Conservation (phyloP, 2,329 filamentous ascomycete species). For the Diaporthe vaccinii region DNA sequence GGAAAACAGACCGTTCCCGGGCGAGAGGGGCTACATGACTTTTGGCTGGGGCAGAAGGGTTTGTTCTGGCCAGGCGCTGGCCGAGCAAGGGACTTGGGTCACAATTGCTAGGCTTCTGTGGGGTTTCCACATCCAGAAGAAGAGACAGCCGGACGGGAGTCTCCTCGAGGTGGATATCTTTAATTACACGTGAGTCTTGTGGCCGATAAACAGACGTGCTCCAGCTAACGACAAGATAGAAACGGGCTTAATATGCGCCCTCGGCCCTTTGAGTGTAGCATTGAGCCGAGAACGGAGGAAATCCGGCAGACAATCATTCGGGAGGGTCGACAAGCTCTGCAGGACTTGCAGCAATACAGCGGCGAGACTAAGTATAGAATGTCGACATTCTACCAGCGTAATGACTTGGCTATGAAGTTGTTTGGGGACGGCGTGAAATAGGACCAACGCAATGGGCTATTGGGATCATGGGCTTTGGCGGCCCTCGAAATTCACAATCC, state of each 20-base stretch:
- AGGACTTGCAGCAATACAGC: slow-evolving; percentile 64
- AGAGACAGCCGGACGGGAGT: slow-evolving; percentile 54
- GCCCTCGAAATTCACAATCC: background rate
- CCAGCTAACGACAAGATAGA: slow-evolving; percentile 46
- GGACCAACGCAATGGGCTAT: background rate
- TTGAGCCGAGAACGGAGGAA: slow-evolving; percentile 62
- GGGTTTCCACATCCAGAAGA: slow-evolving; percentile 65
- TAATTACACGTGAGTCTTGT: slow-evolving; percentile 62
- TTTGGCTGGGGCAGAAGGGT: slow-evolving; percentile 69
- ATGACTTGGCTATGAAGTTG: slow-evolving; percentile 49
- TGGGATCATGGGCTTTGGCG: background rate
- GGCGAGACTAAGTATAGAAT: slow-evolving; percentile 71
- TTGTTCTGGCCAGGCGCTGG: slow-evolving; percentile 67
- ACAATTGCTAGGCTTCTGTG: slow-evolving; percentile 69
- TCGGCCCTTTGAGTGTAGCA: slow-evolving; percentile 66
- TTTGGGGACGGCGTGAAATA: slow-evolving; percentile 45
- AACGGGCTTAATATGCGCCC: slow-evolving; percentile 72
- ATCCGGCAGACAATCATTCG: slow-evolving; percentile 64
- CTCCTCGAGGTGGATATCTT: slow-evolving; percentile 69
- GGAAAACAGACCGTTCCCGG: slow-evolving; percentile 60
- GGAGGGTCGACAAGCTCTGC: slow-evolving; percentile 65
- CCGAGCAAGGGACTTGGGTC: slow-evolving; percentile 72
- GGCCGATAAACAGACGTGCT: background rate
- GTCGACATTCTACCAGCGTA: slow-evolving; percentile 63
- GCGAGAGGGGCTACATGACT: slow-evolving; percentile 65